Evolutionary conservation across 225 moss, liverwort and hornwort species (phyloP).

Genomic region (Physcomitrellopsis africana): DNA sequence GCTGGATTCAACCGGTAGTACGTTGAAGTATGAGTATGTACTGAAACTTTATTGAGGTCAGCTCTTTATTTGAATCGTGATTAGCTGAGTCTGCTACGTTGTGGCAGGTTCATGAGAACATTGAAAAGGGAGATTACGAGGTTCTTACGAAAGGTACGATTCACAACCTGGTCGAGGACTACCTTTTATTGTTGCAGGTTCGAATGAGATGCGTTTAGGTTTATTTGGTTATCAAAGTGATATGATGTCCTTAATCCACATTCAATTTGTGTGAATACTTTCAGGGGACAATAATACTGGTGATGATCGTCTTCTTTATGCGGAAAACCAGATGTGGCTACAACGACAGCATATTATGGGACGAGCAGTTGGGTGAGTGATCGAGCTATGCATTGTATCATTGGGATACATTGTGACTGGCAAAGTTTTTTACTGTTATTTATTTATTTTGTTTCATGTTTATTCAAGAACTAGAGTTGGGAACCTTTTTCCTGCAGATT

Average conservation of each 20-base stretch:
- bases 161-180: conserved; percentile 8
- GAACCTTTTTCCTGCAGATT: conserved; percentile 52
- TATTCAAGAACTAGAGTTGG: conserved; percentile 7
- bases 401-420: not conserved
- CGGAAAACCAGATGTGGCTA: conserved; percentile 92
- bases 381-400: not conserved
- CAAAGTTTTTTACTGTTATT: not conserved
- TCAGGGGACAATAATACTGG: conserved; percentile 88
- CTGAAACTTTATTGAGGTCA: not conserved
- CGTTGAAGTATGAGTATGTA: not conserved
- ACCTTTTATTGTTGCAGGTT: conserved; percentile 7
- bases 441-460: not conserved
- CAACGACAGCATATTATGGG: conserved; percentile 97
- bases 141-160: conserved; percentile 60
- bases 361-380: conserved; percentile 87
- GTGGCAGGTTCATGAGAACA: conserved; percentile 60
- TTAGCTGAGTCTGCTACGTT: not conserved
- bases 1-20: not conserved
- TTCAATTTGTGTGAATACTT: conserved; percentile 9
- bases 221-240: not conserved
- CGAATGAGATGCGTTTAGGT: not conserved
- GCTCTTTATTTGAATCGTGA: not conserved
- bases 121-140: conserved; percentile 55
- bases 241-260: conserved; percentile 13
- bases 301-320: conserved; percentile 95